Conservation (phyloP, 352 stramenopile species). For the Globisporangium spiculum region DNA sequence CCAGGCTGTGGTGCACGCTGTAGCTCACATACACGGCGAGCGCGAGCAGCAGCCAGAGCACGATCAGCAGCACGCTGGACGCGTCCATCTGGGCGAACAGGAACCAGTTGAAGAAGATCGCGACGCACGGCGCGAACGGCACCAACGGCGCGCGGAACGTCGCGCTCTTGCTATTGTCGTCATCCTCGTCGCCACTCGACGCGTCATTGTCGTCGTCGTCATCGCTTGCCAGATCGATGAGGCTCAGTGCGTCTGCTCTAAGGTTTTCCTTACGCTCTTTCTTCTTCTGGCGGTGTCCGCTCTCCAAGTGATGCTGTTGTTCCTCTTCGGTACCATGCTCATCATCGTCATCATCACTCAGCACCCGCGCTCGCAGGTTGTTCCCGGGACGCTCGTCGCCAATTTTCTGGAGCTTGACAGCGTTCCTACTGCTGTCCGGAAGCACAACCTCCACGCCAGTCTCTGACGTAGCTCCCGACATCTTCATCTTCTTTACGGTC, state of each 20-base stretch:
- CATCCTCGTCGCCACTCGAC: not conserved
- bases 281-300: constrained; percentile 19
- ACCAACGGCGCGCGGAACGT: constrained; percentile 71
- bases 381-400: constrained; percentile 7
- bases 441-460: constrained; percentile 5
- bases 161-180: not conserved
- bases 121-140: constrained; percentile 71
- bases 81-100: constrained; percentile 80
- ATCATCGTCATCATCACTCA: constrained; percentile 24
- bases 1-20: constrained; percentile 68
- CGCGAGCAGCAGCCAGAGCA: constrained; percentile 66
- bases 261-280: constrained; percentile 10
- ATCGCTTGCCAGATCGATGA: not conserved
- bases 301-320: not conserved
- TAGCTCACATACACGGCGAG: constrained; percentile 69
- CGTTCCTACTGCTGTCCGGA: not conserved
- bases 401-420: constrained; percentile 5
- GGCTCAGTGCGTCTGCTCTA: not conserved
- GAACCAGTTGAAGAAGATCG: constrained; percentile 90
- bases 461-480: not conserved
- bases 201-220: not conserved
- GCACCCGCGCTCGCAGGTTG: constrained; percentile 2
- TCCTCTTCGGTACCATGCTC: constrained; percentile 8
- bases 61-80: constrained; percentile 57
- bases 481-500: constrained; percentile 1